Percentiles rank a stretch among this genome's conserved stretches.
phyloP scores from a whole-genome alignment of 169 alveolate species.

The Plasmodium inui region DNA sequence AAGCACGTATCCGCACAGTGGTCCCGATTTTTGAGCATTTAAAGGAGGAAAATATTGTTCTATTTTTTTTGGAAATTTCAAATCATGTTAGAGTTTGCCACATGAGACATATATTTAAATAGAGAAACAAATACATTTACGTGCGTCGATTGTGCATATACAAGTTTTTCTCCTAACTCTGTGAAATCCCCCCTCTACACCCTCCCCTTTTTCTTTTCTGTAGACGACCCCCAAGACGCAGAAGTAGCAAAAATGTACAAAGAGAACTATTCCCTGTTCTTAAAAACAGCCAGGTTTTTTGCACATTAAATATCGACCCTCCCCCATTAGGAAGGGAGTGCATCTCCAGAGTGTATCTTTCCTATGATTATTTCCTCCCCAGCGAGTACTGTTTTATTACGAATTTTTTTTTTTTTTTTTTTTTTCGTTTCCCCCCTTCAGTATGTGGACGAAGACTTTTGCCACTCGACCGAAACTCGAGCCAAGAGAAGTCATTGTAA shows the following conservation, averaged over 20 bases:
- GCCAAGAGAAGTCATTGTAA: slow-evolving; percentile 74
- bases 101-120: neutral
- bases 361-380: neutral
- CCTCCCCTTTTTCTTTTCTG: neutral
- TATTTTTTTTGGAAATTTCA: neutral
- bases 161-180: neutral
- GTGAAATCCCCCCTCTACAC: neutral
- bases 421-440: slow-evolving; percentile 9
- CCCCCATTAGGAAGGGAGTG: neutral
- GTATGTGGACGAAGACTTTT: slow-evolving; percentile 87
- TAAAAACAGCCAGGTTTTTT: slow-evolving; percentile 86
- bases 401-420: neutral
- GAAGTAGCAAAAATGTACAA: slow-evolving; percentile 92
- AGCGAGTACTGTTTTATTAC: neutral
- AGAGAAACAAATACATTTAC: neutral
- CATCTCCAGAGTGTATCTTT: neutral
- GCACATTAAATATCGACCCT: neutral
- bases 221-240: slow-evolving; percentile 92
- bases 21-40: neutral
- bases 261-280: slow-evolving; percentile 81
- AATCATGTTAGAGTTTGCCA: neutral
- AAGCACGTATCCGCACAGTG: neutral
- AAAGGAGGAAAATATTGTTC: neutral
- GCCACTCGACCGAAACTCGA: slow-evolving; percentile 74
- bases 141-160: neutral